Percentiles rank a stretch among this genome's conserved stretches.
Evolutionary conservation across 1,284 basidiomycete genomes (phyloP).

Genomic region (Phenoliferia sp.): DNA sequence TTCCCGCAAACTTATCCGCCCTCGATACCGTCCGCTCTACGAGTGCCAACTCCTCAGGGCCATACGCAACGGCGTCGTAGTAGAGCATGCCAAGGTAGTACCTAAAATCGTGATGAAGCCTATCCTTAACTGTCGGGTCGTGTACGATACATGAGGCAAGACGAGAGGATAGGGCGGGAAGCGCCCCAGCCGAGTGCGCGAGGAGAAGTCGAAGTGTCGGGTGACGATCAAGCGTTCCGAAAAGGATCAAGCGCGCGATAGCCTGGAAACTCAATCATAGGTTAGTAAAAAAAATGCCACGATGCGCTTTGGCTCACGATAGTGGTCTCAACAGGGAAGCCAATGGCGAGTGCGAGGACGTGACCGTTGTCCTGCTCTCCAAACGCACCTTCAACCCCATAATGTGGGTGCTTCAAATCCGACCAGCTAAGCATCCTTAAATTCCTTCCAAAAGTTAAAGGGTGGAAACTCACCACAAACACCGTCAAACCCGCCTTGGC

Average conservation of each 20-base stretch:
- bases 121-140: constrained; percentile 66
- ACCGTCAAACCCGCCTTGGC: constrained; percentile 62
- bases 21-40: constrained; percentile 64
- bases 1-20: constrained; percentile 50
- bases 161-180: constrained; percentile 72
- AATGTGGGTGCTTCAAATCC: constrained; percentile 61
- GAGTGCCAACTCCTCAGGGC: constrained; percentile 71
- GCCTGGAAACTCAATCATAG: constrained; percentile 46
- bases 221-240: constrained; percentile 71
- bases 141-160: constrained; percentile 76
- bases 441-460: neutral
- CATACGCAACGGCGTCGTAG: constrained; percentile 77
- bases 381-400: constrained; percentile 51
- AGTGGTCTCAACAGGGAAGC: constrained; percentile 84
- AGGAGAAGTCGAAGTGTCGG: constrained; percentile 67
- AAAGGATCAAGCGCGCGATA: constrained; percentile 68
- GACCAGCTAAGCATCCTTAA: neutral
- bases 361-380: constrained; percentile 73
- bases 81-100: constrained; percentile 67
- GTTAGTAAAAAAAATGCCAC: neutral
- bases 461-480: constrained; percentile 50
- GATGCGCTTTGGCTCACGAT: constrained; percentile 55
- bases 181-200: constrained; percentile 76
- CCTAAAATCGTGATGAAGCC: constrained; percentile 73
- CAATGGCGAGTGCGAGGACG: constrained; percentile 74